A percentile compares a stretch with the other conserved stretches of the same genome.
phyloP scores from a whole-genome alignment of 768 basidiomycete species.

The Rossbeevera mucosa region DNA sequence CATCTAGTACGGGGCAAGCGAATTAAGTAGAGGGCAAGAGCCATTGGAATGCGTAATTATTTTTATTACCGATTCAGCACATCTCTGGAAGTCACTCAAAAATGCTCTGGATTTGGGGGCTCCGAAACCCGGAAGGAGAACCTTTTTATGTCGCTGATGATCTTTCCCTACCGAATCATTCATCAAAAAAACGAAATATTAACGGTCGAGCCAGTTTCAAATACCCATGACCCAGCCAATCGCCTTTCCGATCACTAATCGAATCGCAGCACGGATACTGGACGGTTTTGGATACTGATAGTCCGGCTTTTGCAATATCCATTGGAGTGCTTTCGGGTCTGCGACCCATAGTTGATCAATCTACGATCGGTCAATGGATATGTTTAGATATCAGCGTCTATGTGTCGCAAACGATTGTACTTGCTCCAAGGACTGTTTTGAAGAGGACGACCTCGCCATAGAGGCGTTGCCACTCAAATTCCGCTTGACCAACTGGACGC shows the following conservation, averaged over 20 bases:
- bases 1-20: background rate
- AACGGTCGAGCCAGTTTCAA: background rate
- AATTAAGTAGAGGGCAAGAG: background rate
- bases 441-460: constrained; percentile 31
- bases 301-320: constrained; percentile 39
- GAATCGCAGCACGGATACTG: constrained; percentile 17
- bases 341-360: constrained; percentile 42
- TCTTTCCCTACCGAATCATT: constrained; percentile 26
- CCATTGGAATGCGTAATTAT: background rate
- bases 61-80: constrained; percentile 23
- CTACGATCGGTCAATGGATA: constrained; percentile 19
- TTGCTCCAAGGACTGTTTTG: constrained; percentile 25
- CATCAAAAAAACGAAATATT: background rate
- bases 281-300: constrained; percentile 41
- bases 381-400: constrained; percentile 3
- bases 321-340: constrained; percentile 43
- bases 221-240: background rate
- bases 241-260: background rate
- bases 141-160: constrained; percentile 51
- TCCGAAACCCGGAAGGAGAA: constrained; percentile 55
- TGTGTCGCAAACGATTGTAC: background rate
- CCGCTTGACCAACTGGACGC: constrained; percentile 21
- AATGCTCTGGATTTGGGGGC: constrained; percentile 45
- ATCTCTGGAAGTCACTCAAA: constrained; percentile 44
- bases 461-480: constrained; percentile 28